Evolutionary conservation across 2,329 filamentous ascomycete species (phyloP).

Genomic region (Periconia sp.): DNA sequence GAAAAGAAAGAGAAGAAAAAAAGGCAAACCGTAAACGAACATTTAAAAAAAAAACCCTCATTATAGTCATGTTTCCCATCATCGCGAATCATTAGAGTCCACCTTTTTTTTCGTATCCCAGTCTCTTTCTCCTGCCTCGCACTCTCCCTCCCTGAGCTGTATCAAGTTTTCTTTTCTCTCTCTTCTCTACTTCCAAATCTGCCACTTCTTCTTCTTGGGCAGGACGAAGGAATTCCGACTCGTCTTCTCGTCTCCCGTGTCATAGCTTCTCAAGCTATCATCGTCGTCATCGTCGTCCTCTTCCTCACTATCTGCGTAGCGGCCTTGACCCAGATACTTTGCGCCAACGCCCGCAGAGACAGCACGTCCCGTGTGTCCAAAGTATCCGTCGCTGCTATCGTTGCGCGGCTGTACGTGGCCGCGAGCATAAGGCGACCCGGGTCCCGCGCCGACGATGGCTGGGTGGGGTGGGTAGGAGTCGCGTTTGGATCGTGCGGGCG

Average conservation of each 20-base stretch:
- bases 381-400: conserved; percentile 34
- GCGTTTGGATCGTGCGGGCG: conserved; percentile 24
- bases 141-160: background rate
- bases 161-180: background rate
- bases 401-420: conserved; percentile 32
- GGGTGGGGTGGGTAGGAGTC: conserved; percentile 39
- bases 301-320: conserved; percentile 33
- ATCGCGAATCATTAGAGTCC: background rate
- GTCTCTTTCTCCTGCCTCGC: too few relatives aligned
- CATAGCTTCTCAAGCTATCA: conserved; percentile 13
- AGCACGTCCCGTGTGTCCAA: conserved; percentile 23
- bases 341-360: conserved; percentile 33
- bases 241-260: conserved; percentile 28
- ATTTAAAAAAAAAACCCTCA: background rate
- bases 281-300: conserved; percentile 26
- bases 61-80: background rate
- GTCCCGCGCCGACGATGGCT: conserved; percentile 39
- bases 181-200: conserved; percentile 31
- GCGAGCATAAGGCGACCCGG: conserved; percentile 33
- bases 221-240: conserved; percentile 36
- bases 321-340: conserved; percentile 30
- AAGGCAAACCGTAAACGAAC: too few relatives aligned
- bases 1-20: too few relatives aligned
- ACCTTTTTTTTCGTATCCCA: too few relatives aligned
- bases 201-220: conserved; percentile 43